These are phyloP conservation scores for Fusarium chlamydosporum DNA, from an alignment of 2,329 filamentous ascomycete genomes.

Conservation along the genomic window DNA sequence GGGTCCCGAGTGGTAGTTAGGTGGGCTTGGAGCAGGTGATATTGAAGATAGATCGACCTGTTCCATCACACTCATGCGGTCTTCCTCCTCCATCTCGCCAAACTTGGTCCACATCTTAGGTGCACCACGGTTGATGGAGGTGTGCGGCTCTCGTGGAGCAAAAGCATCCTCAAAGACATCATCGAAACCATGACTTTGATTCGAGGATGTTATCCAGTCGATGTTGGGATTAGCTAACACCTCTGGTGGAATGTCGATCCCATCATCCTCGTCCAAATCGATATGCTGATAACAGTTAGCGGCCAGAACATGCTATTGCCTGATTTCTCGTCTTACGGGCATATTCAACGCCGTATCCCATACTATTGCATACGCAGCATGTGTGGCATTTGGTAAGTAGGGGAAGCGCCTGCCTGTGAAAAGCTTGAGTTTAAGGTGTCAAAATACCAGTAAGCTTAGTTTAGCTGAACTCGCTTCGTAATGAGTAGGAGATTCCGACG, in stretches of 20 bases:
- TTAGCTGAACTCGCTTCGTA: neutral
- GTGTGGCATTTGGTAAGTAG: neutral
- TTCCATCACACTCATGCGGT: constrained; percentile 21
- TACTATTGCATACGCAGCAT: constrained; percentile 18
- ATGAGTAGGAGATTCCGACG: neutral
- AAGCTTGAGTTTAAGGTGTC: neutral
- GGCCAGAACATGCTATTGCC: neutral
- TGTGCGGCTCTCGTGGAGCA: constrained; percentile 12
- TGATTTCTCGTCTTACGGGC: constrained; percentile 24
- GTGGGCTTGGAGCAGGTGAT: constrained; percentile 12
- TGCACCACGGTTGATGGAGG: constrained; percentile 2
- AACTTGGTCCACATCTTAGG: constrained; percentile 41
- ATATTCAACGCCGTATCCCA: constrained; percentile 18
- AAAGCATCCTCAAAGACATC: constrained; percentile 25
- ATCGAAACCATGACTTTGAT: constrained; percentile 18
- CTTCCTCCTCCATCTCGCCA: constrained; percentile 26
- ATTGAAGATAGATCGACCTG: constrained; percentile 22
- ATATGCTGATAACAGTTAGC: constrained; percentile 20
- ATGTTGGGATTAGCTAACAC: constrained; percentile 6
- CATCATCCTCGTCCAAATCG: constrained; percentile 23
- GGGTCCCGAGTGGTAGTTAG: constrained; percentile 6
- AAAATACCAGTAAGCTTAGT: neutral
- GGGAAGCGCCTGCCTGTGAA: neutral
- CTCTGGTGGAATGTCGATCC: constrained; percentile 17
- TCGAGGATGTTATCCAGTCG: constrained; percentile 6